These are phyloP conservation scores for Phytopythium helicoides DNA, from an alignment of 352 stramenopile species.

Conservation along the genomic window DNA sequence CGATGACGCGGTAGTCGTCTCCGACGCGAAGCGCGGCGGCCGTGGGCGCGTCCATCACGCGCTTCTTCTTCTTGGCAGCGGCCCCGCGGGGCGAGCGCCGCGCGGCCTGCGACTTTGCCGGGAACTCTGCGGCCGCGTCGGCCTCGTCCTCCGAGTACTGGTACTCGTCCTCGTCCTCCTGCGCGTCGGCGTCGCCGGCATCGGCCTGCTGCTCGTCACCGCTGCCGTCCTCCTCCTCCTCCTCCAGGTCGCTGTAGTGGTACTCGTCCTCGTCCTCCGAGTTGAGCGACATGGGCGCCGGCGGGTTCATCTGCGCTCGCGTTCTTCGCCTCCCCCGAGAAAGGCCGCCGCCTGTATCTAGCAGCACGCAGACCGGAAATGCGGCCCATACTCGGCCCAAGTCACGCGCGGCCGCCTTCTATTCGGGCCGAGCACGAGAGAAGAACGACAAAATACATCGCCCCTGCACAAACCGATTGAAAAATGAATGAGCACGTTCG, in stretches of 20 bases:
- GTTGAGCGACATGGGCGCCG: constrained; percentile 37
- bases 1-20: constrained; percentile 81
- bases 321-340: no score
- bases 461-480: no score
- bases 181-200: constrained; percentile 17
- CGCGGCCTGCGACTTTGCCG: constrained; percentile 2
- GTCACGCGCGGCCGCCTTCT: no score
- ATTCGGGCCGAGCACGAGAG: no score
- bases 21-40: constrained; percentile 13
- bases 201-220: constrained; percentile 8
- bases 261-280: constrained; percentile 76
- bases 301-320: not conserved
- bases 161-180: constrained; percentile 58
- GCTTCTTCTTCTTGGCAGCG: constrained; percentile 68
- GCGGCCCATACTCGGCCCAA: no score
- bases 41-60: constrained; percentile 39
- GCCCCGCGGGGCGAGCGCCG: constrained; percentile 5
- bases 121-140: constrained; percentile 22
- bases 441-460: no score
- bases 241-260: constrained; percentile 79
- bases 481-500: no score
- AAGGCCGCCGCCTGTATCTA: no score
- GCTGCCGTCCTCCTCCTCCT: constrained; percentile 37
- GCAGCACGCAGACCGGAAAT: no score
- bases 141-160: constrained; percentile 66